A percentile compares a stretch with the other conserved stretches of the same genome.
Conservation (phyloP, 2,329 filamentous ascomycete genomes). For the Dactylellina cionopaga region DNA sequence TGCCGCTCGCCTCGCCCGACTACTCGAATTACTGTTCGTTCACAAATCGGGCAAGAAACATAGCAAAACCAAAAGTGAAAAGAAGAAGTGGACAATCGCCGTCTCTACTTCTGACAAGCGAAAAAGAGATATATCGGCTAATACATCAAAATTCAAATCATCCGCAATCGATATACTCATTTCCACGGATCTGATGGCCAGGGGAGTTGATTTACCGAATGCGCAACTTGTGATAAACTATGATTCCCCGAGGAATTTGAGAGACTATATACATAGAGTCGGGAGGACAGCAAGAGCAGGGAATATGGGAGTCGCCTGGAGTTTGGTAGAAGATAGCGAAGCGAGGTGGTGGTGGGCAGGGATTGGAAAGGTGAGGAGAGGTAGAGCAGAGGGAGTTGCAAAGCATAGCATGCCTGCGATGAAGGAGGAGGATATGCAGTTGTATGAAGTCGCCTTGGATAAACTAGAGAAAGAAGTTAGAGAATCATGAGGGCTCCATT, state of each 20-base stretch:
- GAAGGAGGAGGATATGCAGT: conserved; percentile 56
- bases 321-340: conserved; percentile 81
- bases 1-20: conserved; percentile 83
- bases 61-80: conserved; percentile 58
- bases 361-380: conserved; percentile 70
- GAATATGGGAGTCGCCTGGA: conserved; percentile 81
- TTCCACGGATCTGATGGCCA: conserved; percentile 90
- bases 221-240: conserved; percentile 92
- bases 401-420: conserved; percentile 58
- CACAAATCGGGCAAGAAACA: conserved; percentile 7
- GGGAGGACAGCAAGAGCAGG: conserved; percentile 89
- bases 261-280: conserved; percentile 89
- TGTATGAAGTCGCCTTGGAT: conserved; percentile 62
- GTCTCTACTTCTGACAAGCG: conserved; percentile 43
- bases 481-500: conserved; percentile 2
- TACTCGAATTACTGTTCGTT: conserved; percentile 72
- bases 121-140: conserved; percentile 43
- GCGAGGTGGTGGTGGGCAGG: conserved; percentile 92
- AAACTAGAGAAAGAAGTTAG: conserved; percentile 71
- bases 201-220: conserved; percentile 82
- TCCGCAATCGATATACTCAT: conserved; percentile 71
- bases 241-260: conserved; percentile 82
- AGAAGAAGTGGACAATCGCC: conserved; percentile 64
- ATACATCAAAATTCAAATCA: conserved; percentile 75
- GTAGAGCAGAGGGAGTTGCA: conserved; percentile 63